Evolutionary conservation across 495 filamentous ascomycete species (phyloP), one percentile per base, ranked within the genome.

Genomic region (Aeminium ludgeri): DNA sequence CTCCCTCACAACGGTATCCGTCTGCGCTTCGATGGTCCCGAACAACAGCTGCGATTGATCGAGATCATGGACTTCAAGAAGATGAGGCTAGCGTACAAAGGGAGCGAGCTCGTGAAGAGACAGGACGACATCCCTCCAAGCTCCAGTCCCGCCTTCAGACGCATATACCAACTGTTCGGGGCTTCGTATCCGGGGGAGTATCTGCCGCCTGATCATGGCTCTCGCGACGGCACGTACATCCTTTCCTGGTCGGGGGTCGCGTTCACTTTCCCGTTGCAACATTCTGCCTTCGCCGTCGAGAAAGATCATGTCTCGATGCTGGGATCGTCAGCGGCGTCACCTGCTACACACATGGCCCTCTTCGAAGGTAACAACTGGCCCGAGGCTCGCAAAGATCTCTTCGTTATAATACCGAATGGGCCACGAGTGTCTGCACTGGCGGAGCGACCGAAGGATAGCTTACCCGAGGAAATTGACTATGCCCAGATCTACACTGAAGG

Each of bases 181-280:
- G 85, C 85, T 11, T 86, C 87, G 0, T 93, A 86, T 54, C 77
- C 81, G 2, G 89, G 89, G 27, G 89, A 97, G 64, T 95, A 86
- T 47, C 63, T 92, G 20, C 66, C 78, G 16, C 74, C 74, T 6
- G 39, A 62, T 28, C 55, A 61, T 19, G 51, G 60, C 18, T 70
- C 67, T 6, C 53, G 45, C 2, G 53, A 51, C 44, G 78, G 79
- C 3, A 67, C 68, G 11, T 96, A 94, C 54, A 72, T 91, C 11
- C 65, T 95, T 10, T 95, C 87, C 2, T 97, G 94, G 57, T 86
- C 87, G 10, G 89, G 89, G 0, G 73, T 97, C 18, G 81, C 86
- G 0, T 95, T 96, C 55, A 80, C 74, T 5, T 97, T 96, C 49
- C 80, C 83, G 12, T 64, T 97, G 33, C 71, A 75, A 37, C 59